A percentile compares a stretch with the other conserved stretches of the same genome.
Conservation (phyloP, 768 basidiomycete species). For the Mycena metata region DNA sequence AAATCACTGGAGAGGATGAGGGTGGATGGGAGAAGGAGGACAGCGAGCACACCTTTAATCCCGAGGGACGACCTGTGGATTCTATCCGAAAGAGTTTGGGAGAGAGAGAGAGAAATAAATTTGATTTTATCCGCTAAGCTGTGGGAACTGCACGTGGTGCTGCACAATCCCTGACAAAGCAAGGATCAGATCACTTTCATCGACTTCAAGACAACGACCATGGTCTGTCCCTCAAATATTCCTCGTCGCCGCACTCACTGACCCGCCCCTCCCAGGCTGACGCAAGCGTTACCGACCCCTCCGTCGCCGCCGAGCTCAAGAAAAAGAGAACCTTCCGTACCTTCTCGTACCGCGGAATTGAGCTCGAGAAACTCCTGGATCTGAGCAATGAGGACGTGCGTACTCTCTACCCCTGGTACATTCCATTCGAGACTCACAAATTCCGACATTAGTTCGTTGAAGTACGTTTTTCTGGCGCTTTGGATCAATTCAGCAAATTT, state of each 20-base stretch:
- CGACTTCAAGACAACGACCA: slow-evolving; percentile 45
- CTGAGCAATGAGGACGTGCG: slow-evolving; percentile 94
- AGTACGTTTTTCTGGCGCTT: slow-evolving; percentile 57
- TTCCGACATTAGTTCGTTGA: slow-evolving; percentile 74
- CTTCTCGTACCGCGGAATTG: slow-evolving; percentile 98
- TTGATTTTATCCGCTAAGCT: slow-evolving; percentile 31
- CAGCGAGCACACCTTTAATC: slow-evolving; percentile 79
- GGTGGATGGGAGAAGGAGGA: slow-evolving; percentile 1
- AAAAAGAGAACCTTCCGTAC: slow-evolving; percentile 99
- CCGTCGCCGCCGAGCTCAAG: slow-evolving; percentile 96
- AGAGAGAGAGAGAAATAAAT: slow-evolving; percentile 46
- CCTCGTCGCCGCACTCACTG: neutral
- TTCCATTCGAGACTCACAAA: slow-evolving; percentile 1
- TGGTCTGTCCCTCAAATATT: slow-evolving; percentile 19
- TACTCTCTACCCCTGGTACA: slow-evolving; percentile 35
- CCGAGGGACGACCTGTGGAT: slow-evolving; percentile 94
- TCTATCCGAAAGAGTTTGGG: slow-evolving; percentile 77
- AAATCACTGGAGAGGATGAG: slow-evolving; percentile 72
- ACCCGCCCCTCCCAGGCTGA: slow-evolving; percentile 70
- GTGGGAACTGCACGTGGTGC: slow-evolving; percentile 48
- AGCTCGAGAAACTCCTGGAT: slow-evolving; percentile 98
- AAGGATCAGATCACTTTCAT: too few species aligned
- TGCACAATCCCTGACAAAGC: slow-evolving; percentile 73
- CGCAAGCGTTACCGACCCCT: slow-evolving; percentile 87
- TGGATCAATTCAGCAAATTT: slow-evolving; percentile 7